Evolutionary conservation across 306 rosid species (phyloP), one percentile per base, ranked within the genome.

Genomic region (Fagus crenata): DNA sequence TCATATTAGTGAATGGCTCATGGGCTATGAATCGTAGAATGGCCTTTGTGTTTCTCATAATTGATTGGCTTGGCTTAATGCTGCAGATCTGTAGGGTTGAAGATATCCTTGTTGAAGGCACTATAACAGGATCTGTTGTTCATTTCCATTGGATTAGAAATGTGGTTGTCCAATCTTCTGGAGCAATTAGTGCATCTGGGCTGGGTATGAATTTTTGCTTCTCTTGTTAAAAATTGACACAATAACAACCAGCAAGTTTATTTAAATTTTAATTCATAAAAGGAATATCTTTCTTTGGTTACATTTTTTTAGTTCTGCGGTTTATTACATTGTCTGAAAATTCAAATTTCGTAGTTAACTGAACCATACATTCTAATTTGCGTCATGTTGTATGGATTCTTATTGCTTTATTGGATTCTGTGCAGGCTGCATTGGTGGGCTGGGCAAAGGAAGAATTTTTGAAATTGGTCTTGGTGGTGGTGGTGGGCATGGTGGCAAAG

Each of bases 401-500:
- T 72, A 53, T 79, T 65, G 49, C 49, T 36, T 12, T 64, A 36
- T 77, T 89, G 83, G 61, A 81, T 54, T 64, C 22, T 69, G 42
- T 83, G 80, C 83, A 95, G 98, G 98, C 70, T 95, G 98, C 85
- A 89, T 79, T 61, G 90, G 89, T 81, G 98, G 98, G 72, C 55
- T 89, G 81, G 98, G 98, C 75, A 88, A 85, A 81, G 98, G 96
- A 75, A 86, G 85, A 73, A 56, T 82, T 80, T 67, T 84, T 31
- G 86, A 81, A 72, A 89, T 92, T 81, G 97, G 97, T 77, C 79
- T 95, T 79, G 90, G 93, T 39, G 90, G 96, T 5, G 98, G 98
- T 11, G 98, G 96, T 3, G 97, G 98, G 53, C 96, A 95, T 87
- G 98, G 98, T 75, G 98, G 98, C 35, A 83, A 82, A 82, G 98